A percentile compares a stretch with the other conserved stretches of the same genome.
phyloP scores from a whole-genome alignment of 352 stramenopile genomes.

The Stephanocyclus meneghinianus region DNA sequence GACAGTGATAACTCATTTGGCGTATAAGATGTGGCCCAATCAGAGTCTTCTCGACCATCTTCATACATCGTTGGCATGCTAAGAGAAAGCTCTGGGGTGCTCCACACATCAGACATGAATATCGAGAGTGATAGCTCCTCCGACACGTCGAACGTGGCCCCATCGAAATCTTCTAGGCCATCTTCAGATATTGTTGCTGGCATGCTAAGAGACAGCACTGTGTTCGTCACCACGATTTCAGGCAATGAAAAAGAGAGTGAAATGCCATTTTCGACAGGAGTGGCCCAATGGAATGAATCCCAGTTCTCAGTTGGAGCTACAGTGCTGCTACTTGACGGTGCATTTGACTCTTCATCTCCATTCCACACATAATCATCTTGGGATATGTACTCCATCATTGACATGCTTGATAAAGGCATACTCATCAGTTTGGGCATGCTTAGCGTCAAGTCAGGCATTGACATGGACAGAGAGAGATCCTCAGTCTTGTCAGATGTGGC shows the following conservation, averaged over 20 bases:
- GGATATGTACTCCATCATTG: not conserved
- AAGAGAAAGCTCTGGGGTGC: too few relatives aligned
- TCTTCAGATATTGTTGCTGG: not conserved
- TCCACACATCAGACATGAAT: too few relatives aligned
- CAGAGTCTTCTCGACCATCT: not conserved
- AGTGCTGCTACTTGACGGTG: not conserved
- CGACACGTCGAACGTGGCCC: too few relatives aligned
- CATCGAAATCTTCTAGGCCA: not conserved
- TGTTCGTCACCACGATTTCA: not conserved
- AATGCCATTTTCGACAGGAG: not conserved
- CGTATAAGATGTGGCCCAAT: not conserved
- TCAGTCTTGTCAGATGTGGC: not conserved
- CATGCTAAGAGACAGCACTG: not conserved
- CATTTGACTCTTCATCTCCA: not conserved
- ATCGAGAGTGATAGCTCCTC: too few relatives aligned
- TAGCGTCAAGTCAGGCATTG: not conserved
- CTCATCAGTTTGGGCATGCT: not conserved
- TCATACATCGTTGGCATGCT: too few relatives aligned
- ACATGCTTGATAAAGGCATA: not conserved
- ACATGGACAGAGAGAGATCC: not conserved
- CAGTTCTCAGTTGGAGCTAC: not conserved
- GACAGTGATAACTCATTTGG: too few relatives aligned
- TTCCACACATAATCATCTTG: not conserved
- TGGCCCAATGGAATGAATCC: not conserved
- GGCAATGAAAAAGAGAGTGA: constrained; percentile 2